Evolutionary conservation across 2,329 filamentous ascomycete species (phyloP).

Genomic region (Ophiostoma piceae): DNA sequence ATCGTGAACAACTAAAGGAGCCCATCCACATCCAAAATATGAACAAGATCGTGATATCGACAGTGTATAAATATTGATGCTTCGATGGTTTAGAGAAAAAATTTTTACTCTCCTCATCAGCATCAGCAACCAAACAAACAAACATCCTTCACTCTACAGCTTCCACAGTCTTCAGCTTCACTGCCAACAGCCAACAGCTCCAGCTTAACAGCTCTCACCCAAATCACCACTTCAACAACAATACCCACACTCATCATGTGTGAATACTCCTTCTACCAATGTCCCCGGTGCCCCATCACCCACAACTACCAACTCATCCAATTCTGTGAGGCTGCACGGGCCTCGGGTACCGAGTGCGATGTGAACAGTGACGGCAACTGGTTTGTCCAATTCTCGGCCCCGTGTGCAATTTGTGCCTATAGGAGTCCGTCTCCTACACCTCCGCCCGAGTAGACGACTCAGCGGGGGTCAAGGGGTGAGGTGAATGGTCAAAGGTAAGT

Average conservation of each 20-base stretch:
- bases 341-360: not conserved
- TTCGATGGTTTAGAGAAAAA: not conserved
- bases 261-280: not conserved
- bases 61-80: not conserved
- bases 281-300: not conserved
- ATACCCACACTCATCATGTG: not conserved
- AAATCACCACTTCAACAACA: not conserved
- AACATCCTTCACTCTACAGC: not conserved
- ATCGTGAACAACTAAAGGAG: not conserved
- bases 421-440: too few relatives aligned
- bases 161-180: not conserved
- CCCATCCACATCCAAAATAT: too few relatives aligned
- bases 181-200: not conserved
- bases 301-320: not conserved
- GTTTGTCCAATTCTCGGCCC: not conserved
- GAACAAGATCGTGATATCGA: not conserved
- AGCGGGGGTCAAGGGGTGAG: too few relatives aligned
- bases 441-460: too few relatives aligned
- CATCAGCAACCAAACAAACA: not conserved
- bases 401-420: too few relatives aligned
- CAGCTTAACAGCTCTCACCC: not conserved
- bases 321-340: not conserved
- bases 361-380: not conserved
- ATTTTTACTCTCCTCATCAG: not conserved
- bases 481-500: too few relatives aligned